Evolutionary conservation across 768 basidiomycete species (phyloP), one percentile per base, ranked within the genome.

Genomic region (Cyclocybe cylindracea): DNA sequence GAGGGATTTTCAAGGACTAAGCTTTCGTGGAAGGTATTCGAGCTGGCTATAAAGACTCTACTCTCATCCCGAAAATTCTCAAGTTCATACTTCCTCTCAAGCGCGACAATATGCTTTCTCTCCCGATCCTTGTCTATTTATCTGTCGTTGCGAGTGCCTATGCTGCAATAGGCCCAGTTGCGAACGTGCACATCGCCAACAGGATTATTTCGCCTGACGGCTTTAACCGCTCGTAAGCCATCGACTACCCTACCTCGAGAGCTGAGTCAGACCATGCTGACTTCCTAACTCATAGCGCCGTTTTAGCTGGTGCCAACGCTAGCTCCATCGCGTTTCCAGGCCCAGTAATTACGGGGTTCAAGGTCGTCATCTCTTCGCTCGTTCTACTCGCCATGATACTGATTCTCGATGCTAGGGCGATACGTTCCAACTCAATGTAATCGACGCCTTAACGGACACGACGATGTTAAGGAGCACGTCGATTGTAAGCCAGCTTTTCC

Each of bases 401-500:
- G 39, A 2, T 18, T 6, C 31, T 6, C 8, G 29, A 48, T 32
- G 29, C 7, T 38, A 83, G 68, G 77, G 79, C 7, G 68, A 73
- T 46, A 60, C 57, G 31, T 80, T 81, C 57, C 48, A 55, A 24
- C 61, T 85, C 39, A 80, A 80, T 46, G 79, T 85, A 4, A 65
- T 73, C 14, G 73, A 82, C 52, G 36, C 61, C 14, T 69, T 84
- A 29, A 70, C 64, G 0, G 79, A 86, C 43, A 69, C 71, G 2
- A 67, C 75, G 0, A 81, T 84, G 82, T 54, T 75, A 35, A 70
- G 70, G 40, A 68, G 64, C 4, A 84, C 83, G 10, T 78, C 75
- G 32, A 74, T 84, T 29, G 82, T 83, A 39, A 57, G 77, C 56
- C 36, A 43, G 13, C 35, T 44, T 33, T 16, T 7, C 11, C 14